Percentiles rank a stretch among this genome's conserved stretches.
Conservation (phyloP, 2,329 filamentous ascomycete genomes). For the Trematosphaeria pertusa region DNA sequence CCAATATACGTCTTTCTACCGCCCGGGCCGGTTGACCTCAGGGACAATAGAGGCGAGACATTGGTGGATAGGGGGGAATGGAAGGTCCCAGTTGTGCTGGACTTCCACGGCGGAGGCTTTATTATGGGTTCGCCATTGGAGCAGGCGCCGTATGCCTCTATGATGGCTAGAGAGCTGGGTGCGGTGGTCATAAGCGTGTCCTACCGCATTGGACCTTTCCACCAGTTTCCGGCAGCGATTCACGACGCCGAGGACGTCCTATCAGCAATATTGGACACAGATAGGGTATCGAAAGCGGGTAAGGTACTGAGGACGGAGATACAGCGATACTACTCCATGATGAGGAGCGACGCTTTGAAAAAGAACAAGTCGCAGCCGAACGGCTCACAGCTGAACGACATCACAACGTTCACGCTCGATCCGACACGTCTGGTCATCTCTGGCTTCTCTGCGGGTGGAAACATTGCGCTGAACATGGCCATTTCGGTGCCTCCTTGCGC, state of each 20-base stretch:
- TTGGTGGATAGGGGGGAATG: slow-evolving; percentile 33
- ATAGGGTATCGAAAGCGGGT: slow-evolving; percentile 39
- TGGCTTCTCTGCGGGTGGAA: slow-evolving; percentile 56
- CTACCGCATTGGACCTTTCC: slow-evolving; percentile 56
- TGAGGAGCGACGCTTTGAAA: slow-evolving; percentile 24
- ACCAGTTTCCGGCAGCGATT: slow-evolving; percentile 56
- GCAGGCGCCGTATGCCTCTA: slow-evolving; percentile 56
- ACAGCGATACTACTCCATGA: slow-evolving; percentile 40
- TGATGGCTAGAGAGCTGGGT: slow-evolving; percentile 52
- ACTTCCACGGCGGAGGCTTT: slow-evolving; percentile 55
- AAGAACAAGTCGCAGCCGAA: slow-evolving; percentile 24
- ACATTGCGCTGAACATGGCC: slow-evolving; percentile 55
- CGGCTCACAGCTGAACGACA: slow-evolving; percentile 22
- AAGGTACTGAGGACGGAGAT: slow-evolving; percentile 44
- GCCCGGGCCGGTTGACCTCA: slow-evolving; percentile 39
- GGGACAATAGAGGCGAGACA: slow-evolving; percentile 25
- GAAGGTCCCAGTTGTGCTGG: slow-evolving; percentile 49
- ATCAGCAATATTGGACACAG: slow-evolving; percentile 49
- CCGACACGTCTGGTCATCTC: slow-evolving; percentile 50
- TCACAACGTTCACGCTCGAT: slow-evolving; percentile 45
- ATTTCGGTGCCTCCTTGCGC: slow-evolving; percentile 43
- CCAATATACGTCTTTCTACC: slow-evolving; percentile 52
- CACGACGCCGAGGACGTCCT: slow-evolving; percentile 57
- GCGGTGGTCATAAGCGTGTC: slow-evolving; percentile 56
- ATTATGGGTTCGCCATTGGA: slow-evolving; percentile 53